These are phyloP conservation scores for Scheffersomyces cryptocercus DNA, from an alignment of 1,139 yeast species.

Conservation along the genomic window DNA sequence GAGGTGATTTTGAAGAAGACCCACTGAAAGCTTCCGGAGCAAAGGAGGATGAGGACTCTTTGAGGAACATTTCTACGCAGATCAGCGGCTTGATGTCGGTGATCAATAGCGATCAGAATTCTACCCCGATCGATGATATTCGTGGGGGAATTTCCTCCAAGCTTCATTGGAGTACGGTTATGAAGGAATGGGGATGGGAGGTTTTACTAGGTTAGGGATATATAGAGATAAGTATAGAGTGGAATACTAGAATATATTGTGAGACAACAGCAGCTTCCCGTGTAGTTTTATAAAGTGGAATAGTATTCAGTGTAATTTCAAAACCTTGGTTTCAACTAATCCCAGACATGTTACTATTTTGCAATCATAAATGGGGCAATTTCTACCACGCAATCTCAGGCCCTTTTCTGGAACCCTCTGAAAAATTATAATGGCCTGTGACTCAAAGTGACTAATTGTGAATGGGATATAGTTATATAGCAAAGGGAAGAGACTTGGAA, in stretches of 20 bases:
- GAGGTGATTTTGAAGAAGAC: slow-evolving; percentile 9
- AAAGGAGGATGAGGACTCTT: slow-evolving; percentile 22
- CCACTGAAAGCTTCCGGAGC: slow-evolving; percentile 6
- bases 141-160: slow-evolving; percentile 49
- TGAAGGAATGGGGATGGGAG: slow-evolving; percentile 80
- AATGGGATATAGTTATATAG: slow-evolving; percentile 1
- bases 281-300: too few species aligned
- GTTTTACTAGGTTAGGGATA: slow-evolving; percentile 45
- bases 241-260: too few species aligned
- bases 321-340: too few species aligned
- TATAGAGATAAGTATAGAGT: background rate
- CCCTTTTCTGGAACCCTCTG: too few species aligned
- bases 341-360: too few species aligned
- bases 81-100: slow-evolving; percentile 48
- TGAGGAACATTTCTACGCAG: slow-evolving; percentile 34
- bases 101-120: slow-evolving; percentile 28
- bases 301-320: too few species aligned
- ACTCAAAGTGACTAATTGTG: background rate
- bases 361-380: too few species aligned
- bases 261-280: too few species aligned
- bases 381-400: too few species aligned
- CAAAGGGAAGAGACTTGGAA: background rate
- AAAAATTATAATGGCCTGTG: too few species aligned
- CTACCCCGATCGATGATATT: slow-evolving; percentile 30
- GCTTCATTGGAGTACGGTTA: slow-evolving; percentile 68